Conservation (phyloP, 306 rosid species). For the Boehmeria nivea region DNA sequence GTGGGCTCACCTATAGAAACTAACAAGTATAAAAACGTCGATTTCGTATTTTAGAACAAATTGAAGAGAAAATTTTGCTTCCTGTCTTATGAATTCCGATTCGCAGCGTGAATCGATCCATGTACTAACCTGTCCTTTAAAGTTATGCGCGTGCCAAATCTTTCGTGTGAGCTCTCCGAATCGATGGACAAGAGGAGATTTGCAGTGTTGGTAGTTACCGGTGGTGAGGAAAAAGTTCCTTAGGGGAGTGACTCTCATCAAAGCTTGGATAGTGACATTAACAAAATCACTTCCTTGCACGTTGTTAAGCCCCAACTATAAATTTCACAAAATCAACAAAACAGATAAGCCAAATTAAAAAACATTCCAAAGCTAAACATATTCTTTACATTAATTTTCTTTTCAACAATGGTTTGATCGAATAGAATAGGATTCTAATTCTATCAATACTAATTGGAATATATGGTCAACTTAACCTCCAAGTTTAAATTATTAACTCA, state of each 20-base stretch:
- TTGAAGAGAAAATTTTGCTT: too few species aligned
- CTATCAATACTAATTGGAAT: too few species aligned
- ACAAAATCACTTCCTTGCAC: conserved; percentile 96
- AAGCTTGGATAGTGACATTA: conserved; percentile 88
- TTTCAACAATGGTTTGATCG: too few species aligned
- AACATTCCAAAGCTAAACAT: conserved; percentile 16
- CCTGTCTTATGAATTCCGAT: too few species aligned
- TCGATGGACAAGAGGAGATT: conserved; percentile 88
- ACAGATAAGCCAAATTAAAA: conserved; percentile 12
- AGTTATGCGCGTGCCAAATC: conserved; percentile 94
- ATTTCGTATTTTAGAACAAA: not conserved
- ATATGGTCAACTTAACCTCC: too few species aligned
- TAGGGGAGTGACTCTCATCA: conserved; percentile 93
- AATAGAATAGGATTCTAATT: too few species aligned
- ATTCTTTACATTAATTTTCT: too few species aligned
- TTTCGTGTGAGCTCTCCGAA: conserved; percentile 96
- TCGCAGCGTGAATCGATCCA: not conserved
- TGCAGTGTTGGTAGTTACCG: conserved; percentile 71
- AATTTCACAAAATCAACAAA: conserved; percentile 9
- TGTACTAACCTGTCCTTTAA: conserved; percentile 87
- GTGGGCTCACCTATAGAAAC: conserved; percentile 95
- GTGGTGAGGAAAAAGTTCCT: conserved; percentile 93
- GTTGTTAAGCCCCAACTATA: conserved; percentile 90
- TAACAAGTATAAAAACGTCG: conserved; percentile 16
- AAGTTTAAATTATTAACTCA: too few species aligned